Percentiles rank a stretch among this genome's conserved stretches.
phyloP scores from a whole-genome alignment of 495 filamentous ascomycete species.

The Rhizodiscina lignyota region DNA sequence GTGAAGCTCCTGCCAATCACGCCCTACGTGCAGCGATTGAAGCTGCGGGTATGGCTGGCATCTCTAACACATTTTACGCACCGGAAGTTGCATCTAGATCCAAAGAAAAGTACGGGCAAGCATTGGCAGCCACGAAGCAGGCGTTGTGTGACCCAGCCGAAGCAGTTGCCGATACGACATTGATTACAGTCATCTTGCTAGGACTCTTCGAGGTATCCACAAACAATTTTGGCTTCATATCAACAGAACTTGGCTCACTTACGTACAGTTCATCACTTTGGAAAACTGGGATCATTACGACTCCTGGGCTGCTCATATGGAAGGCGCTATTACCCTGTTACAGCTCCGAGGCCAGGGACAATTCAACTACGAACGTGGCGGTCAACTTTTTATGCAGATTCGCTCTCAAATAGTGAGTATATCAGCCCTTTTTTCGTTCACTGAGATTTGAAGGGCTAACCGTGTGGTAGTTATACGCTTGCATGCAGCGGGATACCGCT shows the following conservation, averaged over 20 bases:
- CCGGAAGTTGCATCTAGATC: slow-evolving; percentile 3
- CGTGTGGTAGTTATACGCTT: slow-evolving; percentile 3
- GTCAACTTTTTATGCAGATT: slow-evolving; percentile 3
- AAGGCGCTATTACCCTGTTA: slow-evolving; percentile 4
- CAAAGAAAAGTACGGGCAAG: slow-evolving; percentile 3
- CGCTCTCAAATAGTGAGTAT: slow-evolving; percentile 8
- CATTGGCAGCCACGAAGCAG: slow-evolving; percentile 2
- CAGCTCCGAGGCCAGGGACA: slow-evolving; percentile 6
- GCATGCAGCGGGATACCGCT: slow-evolving; percentile 3
- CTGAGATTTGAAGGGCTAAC: background rate
- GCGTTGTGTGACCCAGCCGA: slow-evolving; percentile 2
- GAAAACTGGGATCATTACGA: slow-evolving; percentile 3
- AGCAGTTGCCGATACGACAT: slow-evolving; percentile 4
- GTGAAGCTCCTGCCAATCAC: background rate
- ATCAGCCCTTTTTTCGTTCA: background rate
- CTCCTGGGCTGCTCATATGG: slow-evolving; percentile 6
- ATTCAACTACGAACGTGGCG: slow-evolving; percentile 4
- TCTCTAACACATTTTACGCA: slow-evolving; percentile 4
- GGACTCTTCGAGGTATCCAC: slow-evolving; percentile 5
- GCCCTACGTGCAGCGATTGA: slow-evolving; percentile 4
- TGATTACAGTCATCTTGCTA: slow-evolving; percentile 4
- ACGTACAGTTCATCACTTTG: slow-evolving; percentile 2
- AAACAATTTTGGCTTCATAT: background rate
- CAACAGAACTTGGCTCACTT: background rate
- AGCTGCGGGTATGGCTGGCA: slow-evolving; percentile 7